A percentile compares a stretch with the other conserved stretches of the same genome.
Conservation (phyloP, 176 grass and related monocot genomes). For the Cenchrus americanus region DNA sequence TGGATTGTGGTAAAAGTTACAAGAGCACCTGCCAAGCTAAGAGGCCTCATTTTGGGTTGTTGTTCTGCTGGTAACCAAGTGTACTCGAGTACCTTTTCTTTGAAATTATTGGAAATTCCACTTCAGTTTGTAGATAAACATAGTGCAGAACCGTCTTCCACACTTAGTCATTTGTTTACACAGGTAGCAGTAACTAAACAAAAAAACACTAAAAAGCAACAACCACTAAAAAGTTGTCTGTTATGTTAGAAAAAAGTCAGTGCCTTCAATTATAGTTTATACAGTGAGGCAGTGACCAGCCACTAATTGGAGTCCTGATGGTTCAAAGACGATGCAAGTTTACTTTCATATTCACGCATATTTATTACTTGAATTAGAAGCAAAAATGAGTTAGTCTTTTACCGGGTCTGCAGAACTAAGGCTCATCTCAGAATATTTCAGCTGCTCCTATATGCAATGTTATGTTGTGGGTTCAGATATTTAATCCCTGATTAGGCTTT, state of each 20-base stretch:
- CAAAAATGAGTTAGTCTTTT: not conserved
- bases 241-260: not conserved
- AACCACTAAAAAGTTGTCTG: not conserved
- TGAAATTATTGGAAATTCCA: not conserved
- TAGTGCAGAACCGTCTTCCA: not conserved
- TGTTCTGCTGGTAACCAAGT: conserved; percentile 75
- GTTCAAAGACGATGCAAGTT: not conserved
- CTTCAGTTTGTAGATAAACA: not conserved
- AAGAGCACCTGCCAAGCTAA: conserved; percentile 55
- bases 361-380: not conserved
- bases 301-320: not conserved
- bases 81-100: not conserved
- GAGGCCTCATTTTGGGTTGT: conserved; percentile 85
- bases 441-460: not conserved
- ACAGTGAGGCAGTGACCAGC: not conserved
- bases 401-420: not conserved
- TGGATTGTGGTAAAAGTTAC: conserved; percentile 72
- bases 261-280: not conserved
- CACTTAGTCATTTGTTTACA: not conserved
- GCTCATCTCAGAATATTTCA: not conserved
- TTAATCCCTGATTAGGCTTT: not conserved
- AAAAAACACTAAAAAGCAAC: not conserved
- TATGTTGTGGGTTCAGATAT: not conserved
- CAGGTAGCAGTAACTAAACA: not conserved
- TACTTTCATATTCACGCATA: not conserved